Percentiles rank a stretch among this genome's conserved stretches.
Evolutionary conservation across 2,329 filamentous ascomycete genomes (phyloP).

Genomic region (Trichoderma polysporum): DNA sequence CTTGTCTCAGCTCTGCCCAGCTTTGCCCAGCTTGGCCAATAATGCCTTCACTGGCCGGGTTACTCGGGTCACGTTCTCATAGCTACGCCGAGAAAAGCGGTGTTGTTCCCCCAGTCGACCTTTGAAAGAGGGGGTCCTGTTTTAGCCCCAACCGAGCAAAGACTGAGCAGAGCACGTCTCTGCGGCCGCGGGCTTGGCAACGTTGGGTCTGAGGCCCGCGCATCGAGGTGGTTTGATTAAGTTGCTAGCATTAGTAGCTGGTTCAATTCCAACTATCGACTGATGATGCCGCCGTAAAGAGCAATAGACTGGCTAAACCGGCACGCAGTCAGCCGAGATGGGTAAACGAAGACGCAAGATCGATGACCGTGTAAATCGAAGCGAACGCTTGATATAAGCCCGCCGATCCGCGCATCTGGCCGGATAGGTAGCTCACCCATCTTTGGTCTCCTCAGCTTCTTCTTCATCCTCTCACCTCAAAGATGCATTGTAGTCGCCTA

Average conservation of each 20-base stretch:
- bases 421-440: not conserved
- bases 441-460: not conserved
- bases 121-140: not conserved
- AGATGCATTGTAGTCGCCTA: conserved; percentile 5
- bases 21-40: too few relatives aligned
- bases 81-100: conserved; percentile 2
- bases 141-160: not conserved
- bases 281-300: conserved; percentile 8
- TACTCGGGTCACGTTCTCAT: conserved; percentile 13
- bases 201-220: conserved; percentile 1
- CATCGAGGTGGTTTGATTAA: conserved; percentile 1
- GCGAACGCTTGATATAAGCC: not conserved
- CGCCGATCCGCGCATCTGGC: conserved; percentile 1
- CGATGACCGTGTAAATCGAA: conserved; percentile 7
- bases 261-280: not conserved
- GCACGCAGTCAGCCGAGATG: conserved; percentile 9
- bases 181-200: conserved; percentile 12
- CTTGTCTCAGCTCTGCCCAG: not conserved
- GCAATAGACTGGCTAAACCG: conserved; percentile 1
- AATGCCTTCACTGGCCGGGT: not conserved
- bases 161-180: not conserved
- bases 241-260: not conserved
- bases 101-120: conserved; percentile 1
- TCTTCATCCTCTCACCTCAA: not conserved
- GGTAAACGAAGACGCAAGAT: conserved; percentile 3